Percentiles rank a stretch among this genome's conserved stretches.
Conservation (phyloP, 495 filamentous ascomycete genomes). For the Aspergillus kassunensis region DNA sequence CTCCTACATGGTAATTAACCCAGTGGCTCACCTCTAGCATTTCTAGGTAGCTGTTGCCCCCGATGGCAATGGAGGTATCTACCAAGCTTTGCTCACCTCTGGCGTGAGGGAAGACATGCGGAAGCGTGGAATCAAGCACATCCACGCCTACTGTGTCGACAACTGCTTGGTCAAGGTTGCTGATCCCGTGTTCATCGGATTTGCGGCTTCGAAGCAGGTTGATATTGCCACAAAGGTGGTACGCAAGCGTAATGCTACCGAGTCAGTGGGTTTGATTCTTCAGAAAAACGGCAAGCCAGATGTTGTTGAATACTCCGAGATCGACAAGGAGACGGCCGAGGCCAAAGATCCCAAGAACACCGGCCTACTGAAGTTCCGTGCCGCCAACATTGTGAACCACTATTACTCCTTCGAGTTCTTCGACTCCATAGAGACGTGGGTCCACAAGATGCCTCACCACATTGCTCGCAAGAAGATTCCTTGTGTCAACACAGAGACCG, state of each 20-base stretch:
- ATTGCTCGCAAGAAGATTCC: conserved; percentile 98
- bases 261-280: conserved; percentile 93
- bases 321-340: conserved; percentile 80
- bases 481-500: conserved; percentile 68
- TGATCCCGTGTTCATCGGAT: conserved; percentile 93
- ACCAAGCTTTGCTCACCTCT: conserved; percentile 80
- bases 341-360: conserved; percentile 81
- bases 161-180: conserved; percentile 98
- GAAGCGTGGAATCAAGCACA: conserved; percentile 84
- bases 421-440: conserved; percentile 81
- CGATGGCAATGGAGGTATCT: conserved; percentile 98
- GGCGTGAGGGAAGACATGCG: conserved; percentile 86
- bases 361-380: conserved; percentile 86
- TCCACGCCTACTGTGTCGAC: conserved; percentile 97
- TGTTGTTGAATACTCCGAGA: conserved; percentile 98
- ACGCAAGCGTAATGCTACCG: conserved; percentile 93
- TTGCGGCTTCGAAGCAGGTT: conserved; percentile 80
- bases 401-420: conserved; percentile 97
- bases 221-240: conserved; percentile 99
- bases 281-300: conserved; percentile 94
- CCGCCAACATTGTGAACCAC: conserved; percentile 99
- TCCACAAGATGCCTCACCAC: conserved; percentile 85
- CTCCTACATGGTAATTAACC: background rate
- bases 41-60: conserved; percentile 81
- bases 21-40: background rate